Base-by-base conservation (phyloP, 148 eudicot genomes). In the Pouteria glomerata region DNA sequence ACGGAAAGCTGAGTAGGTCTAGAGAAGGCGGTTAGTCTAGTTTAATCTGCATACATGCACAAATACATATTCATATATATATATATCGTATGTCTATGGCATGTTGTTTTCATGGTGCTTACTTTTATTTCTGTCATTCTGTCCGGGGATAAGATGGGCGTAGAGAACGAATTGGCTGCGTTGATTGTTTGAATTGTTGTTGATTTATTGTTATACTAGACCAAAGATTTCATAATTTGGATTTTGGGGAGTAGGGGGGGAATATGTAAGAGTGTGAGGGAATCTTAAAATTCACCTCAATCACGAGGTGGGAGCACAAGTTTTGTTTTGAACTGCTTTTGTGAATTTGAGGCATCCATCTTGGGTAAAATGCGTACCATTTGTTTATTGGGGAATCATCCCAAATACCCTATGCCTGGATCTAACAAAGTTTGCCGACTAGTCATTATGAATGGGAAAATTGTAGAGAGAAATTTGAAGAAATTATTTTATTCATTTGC, bases 1-100 rank as follows among this genome's bases (percentile, higher is more conserved):
- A 57, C 0, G 74, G 57, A 15, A 78, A 73, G 68, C 48, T 77
- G 27, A 31, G 33, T 29, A 63, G 72, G 27, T 63, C 81, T 50
- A 73, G n/a, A 76, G 76, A 80, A 74, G 83, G 80, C 10, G 10
- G 7, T 73, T 71, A 27, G 29, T 44, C 6, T 47, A 18, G 70
- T 29, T 48, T n/a, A 24, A 44, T 44, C 48, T 24, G 13, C 27
- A 24, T 6, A 55, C 58, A 24, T 44, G 35, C 18, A 0, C 42
- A 27, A 24, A 19, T n/a, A 39, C 15, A 29, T 26, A 27, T 26
- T 5, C 29, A 57, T 29, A 13, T 57, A 29, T 57, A 14, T 57
- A 26, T 29, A 29, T 57, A 15, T 31, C n/a, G n/a, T n/a, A n/a
- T n/a, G n/a, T n/a, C n/a, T 27, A 24, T 13, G 31, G 63, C 13